Conservation (phyloP, 2,329 filamentous ascomycete species). For the Cercospora sesami region DNA sequence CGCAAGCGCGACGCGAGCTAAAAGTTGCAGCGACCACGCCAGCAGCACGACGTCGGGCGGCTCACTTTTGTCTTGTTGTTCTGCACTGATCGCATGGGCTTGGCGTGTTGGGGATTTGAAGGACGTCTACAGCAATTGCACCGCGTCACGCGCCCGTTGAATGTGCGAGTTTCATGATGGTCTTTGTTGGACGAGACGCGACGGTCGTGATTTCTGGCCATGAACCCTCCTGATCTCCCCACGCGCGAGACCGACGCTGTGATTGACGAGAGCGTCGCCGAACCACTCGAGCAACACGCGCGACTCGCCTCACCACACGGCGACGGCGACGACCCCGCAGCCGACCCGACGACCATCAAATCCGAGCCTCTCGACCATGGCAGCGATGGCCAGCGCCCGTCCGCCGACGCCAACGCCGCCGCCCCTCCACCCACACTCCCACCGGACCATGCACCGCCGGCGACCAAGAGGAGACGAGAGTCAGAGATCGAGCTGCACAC, state of each 20-base stretch:
- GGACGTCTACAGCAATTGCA: not conserved
- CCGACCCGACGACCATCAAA: slow-evolving; percentile 14
- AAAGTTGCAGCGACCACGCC: slow-evolving; percentile 8
- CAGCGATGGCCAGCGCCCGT: not conserved
- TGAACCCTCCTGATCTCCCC: slow-evolving; percentile 23
- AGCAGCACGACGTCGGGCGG: not conserved
- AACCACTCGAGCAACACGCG: not conserved
- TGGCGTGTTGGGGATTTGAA: slow-evolving; percentile 5
- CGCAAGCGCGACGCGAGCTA: slow-evolving; percentile 4
- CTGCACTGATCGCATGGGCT: slow-evolving; percentile 5
- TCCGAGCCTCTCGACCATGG: slow-evolving; percentile 13
- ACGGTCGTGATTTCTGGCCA: slow-evolving; percentile 18
- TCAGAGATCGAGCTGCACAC: slow-evolving; percentile 29
- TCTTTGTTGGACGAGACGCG: slow-evolving; percentile 20
- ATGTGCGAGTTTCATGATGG: slow-evolving; percentile 20
- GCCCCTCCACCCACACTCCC: slow-evolving; percentile 24
- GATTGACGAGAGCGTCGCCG: slow-evolving; percentile 1
- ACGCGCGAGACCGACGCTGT: slow-evolving; percentile 19
- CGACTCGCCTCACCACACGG: not conserved
- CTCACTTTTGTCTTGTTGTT: not conserved
- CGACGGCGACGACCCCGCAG: slow-evolving; percentile 16
- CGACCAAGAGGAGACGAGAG: slow-evolving; percentile 36
- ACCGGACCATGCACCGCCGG: slow-evolving; percentile 25
- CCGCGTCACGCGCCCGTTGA: not conserved
- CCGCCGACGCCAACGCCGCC: slow-evolving; percentile 9